Percentiles rank a stretch among this genome's conserved stretches.
These are phyloP conservation scores for Saitoella complicata DNA, from an alignment of 805 yeast species.

Conservation along the genomic window DNA sequence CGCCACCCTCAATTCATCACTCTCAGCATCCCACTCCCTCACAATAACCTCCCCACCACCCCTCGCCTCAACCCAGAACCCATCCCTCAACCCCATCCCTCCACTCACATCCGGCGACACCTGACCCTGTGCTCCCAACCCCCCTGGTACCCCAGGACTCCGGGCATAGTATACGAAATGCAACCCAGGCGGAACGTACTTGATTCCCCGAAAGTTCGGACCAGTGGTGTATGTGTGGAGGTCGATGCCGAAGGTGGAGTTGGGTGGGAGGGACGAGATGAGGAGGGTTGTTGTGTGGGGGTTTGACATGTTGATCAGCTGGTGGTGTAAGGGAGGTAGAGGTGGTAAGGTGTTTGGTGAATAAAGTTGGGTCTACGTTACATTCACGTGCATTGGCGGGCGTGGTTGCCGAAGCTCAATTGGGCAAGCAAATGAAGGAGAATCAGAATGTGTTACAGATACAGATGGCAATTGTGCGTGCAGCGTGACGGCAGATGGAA, in stretches of 20 bases:
- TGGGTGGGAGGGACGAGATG: slow-evolving; percentile 20
- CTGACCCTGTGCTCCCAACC: slow-evolving; percentile 20
- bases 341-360: background rate
- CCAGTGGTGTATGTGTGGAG: slow-evolving; percentile 31
- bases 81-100: background rate
- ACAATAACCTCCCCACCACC: background rate
- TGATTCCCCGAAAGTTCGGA: slow-evolving; percentile 32
- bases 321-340: background rate
- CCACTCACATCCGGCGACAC: background rate
- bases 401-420: background rate
- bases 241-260: slow-evolving; percentile 33
- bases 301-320: too few relatives aligned
- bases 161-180: slow-evolving; percentile 34
- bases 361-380: slow-evolving; percentile 2
- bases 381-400: background rate
- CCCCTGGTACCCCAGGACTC: too few relatives aligned
- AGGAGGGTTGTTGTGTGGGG: slow-evolving; percentile 21
- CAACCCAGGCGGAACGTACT: slow-evolving; percentile 32
- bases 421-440: background rate
- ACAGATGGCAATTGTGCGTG: too few relatives aligned
- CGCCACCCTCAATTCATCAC: background rate
- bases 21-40: slow-evolving; percentile 1
- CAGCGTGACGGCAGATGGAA: too few relatives aligned
- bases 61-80: background rate
- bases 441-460: too few relatives aligned